Evolutionary conservation across 331 rosid genomes (phyloP).

Genomic region (Malus hybrid): DNA sequence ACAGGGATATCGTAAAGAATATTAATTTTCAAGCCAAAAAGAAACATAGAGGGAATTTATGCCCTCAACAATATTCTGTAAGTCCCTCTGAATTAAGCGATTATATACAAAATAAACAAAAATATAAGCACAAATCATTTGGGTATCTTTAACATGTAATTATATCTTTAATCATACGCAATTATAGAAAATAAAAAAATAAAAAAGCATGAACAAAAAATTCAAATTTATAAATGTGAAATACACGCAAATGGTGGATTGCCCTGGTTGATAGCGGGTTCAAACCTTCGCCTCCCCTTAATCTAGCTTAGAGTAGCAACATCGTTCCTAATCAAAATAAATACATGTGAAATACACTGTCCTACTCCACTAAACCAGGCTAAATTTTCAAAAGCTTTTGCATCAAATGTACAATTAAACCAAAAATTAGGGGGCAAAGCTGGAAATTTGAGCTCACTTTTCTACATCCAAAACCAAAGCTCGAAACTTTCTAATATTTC

Average conservation of each 20-base stretch:
- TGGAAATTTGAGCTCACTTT: conserved; percentile 5
- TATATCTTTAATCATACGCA: background rate
- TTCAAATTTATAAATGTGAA: background rate
- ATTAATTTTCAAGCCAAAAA: too few relatives aligned
- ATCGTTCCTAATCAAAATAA: too few relatives aligned
- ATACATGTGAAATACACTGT: background rate
- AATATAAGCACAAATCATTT: background rate
- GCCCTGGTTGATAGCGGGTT: too few relatives aligned
- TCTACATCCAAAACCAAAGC: conserved; percentile 3
- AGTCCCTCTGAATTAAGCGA: background rate
- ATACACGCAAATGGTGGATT: too few relatives aligned
- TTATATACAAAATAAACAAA: background rate
- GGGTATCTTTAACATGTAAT: background rate
- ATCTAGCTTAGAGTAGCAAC: too few relatives aligned
- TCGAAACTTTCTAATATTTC: conserved; percentile 1
- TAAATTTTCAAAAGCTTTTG: background rate
- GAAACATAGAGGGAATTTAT: too few relatives aligned
- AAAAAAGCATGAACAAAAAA: background rate
- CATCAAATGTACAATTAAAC: background rate
- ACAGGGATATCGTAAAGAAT: too few relatives aligned
- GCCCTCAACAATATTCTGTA: background rate
- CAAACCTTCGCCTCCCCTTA: too few relatives aligned
- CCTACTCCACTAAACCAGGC: background rate
- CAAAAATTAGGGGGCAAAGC: background rate
- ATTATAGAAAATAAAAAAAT: background rate